Percentiles rank a stretch among this genome's conserved stretches.
These are phyloP conservation scores for Phragmites australis DNA, from an alignment of 176 grass and related monocot species.

Conservation along the genomic window DNA sequence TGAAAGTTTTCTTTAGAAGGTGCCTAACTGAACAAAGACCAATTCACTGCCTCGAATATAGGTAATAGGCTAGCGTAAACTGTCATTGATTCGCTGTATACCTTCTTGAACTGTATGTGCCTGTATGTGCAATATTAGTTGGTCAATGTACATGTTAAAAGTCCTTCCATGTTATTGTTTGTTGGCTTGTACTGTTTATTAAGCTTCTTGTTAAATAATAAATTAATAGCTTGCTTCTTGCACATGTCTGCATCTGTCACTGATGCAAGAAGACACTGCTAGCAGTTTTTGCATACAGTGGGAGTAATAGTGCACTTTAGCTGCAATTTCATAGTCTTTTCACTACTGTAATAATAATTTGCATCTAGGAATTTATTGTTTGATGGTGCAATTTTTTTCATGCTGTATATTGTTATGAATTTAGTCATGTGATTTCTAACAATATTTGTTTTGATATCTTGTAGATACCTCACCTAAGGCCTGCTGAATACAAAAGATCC, in stretches of 20 bases:
- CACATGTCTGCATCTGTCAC: neutral
- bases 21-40: neutral
- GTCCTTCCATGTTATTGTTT: neutral
- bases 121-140: neutral
- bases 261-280: neutral
- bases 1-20: neutral
- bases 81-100: neutral
- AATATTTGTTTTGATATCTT: neutral
- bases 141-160: neutral
- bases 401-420: neutral
- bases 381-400: neutral
- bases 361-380: neutral
- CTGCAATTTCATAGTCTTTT: neutral
- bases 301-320: neutral
- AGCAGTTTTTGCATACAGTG: neutral
- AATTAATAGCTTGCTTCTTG: neutral
- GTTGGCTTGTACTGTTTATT: neutral
- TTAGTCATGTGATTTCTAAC: neutral
- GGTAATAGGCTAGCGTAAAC: neutral
- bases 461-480: slow-evolving; percentile 63
- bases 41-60: neutral
- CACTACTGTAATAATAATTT: neutral
- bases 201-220: neutral
- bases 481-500: slow-evolving; percentile 58
- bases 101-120: neutral